A percentile compares a stretch with the other conserved stretches of the same genome.
Evolutionary conservation across 2,329 filamentous ascomycete genomes (phyloP).

Genomic region (Paecilomyces sp.): DNA sequence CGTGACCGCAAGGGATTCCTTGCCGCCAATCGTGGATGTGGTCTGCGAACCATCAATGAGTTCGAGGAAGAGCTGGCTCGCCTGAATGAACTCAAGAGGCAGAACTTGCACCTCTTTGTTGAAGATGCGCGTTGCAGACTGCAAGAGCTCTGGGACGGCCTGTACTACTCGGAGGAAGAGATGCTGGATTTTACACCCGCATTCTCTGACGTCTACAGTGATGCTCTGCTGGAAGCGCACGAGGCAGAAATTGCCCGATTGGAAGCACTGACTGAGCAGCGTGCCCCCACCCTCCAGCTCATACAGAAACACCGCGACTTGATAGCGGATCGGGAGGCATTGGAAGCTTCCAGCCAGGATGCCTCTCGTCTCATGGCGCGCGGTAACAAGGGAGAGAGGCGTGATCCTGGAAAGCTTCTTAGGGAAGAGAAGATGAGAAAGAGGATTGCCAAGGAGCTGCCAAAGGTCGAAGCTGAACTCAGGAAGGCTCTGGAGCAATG

Average conservation of each 20-base stretch:
- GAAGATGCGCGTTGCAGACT: constrained; percentile 87
- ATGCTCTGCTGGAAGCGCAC: constrained; percentile 88
- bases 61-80: constrained; percentile 84
- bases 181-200: constrained; percentile 98
- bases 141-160: constrained; percentile 87
- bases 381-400: constrained; percentile 85
- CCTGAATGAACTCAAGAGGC: constrained; percentile 85
- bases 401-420: constrained; percentile 87
- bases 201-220: constrained; percentile 94
- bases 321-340: constrained; percentile 76
- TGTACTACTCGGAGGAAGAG: constrained; percentile 96
- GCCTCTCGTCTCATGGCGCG: constrained; percentile 87
- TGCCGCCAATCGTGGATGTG: constrained; percentile 81
- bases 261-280: constrained; percentile 76
- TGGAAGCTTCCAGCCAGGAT: constrained; percentile 87
- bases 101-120: constrained; percentile 92
- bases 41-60: constrained; percentile 86
- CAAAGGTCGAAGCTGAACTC: constrained; percentile 82
- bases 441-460: constrained; percentile 89
- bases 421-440: constrained; percentile 99
- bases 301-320: constrained; percentile 78
- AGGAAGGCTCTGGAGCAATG: constrained; percentile 73
- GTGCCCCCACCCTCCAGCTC: constrained; percentile 71
- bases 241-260: constrained; percentile 82
- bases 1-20: constrained; percentile 78